A percentile compares a stretch with the other conserved stretches of the same genome.
Evolutionary conservation across 1,284 basidiomycete species (phyloP).

Genomic region (Cryptococcus sp.): DNA sequence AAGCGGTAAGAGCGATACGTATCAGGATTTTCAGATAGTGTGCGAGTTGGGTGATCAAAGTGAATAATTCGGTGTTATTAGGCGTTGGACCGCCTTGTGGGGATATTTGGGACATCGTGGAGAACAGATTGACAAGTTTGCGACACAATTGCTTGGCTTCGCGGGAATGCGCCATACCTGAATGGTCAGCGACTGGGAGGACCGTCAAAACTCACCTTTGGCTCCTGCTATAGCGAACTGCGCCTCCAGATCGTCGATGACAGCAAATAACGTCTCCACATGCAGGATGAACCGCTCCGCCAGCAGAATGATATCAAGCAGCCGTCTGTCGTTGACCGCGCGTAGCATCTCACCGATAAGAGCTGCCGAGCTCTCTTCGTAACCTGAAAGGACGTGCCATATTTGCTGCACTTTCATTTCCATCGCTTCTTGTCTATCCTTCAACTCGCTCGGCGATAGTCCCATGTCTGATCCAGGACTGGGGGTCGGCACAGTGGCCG

Average conservation of each 20-base stretch:
- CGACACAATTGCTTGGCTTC: constrained; percentile 98
- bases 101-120: constrained; percentile 69
- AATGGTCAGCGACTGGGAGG: neutral
- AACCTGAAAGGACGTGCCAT: constrained; percentile 98
- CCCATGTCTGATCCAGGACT: constrained; percentile 46
- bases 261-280: constrained; percentile 95
- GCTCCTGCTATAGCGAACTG: constrained; percentile 78
- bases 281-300: constrained; percentile 98
- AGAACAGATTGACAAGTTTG: constrained; percentile 98
- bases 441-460: constrained; percentile 80
- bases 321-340: constrained; percentile 94
- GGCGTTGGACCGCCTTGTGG: constrained; percentile 36
- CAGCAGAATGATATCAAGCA: constrained; percentile 95
- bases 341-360: constrained; percentile 99
- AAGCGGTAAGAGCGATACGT: constrained; percentile 93
- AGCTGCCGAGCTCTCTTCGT: constrained; percentile 98
- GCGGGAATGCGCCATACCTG: constrained; percentile 96
- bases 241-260: constrained; percentile 93
- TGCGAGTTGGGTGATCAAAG: constrained; percentile 96
- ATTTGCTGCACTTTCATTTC: constrained; percentile 98
- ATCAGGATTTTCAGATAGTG: constrained; percentile 99
- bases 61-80: constrained; percentile 95
- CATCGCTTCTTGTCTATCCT: constrained; percentile 90
- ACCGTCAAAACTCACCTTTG: constrained; percentile 66
- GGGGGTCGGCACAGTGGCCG: constrained; percentile 6